Conservation (phyloP, 2,329 filamentous ascomycete genomes). For the Diaporthe amygdali region DNA sequence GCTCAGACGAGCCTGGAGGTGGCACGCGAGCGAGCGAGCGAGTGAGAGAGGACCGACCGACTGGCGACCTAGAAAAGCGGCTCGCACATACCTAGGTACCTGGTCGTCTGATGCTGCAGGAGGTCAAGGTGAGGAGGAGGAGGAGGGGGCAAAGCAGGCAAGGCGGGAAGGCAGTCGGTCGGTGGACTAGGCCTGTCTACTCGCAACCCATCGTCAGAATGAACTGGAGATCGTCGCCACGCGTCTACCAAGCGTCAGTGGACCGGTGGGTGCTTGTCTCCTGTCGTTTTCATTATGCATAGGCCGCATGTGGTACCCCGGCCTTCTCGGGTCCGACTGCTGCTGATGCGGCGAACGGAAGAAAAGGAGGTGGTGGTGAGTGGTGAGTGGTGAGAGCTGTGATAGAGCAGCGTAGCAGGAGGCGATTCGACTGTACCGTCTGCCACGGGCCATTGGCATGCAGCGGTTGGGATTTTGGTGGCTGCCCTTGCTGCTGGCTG, state of each 20-base stretch:
- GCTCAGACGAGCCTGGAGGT: background rate
- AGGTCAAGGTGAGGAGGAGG: background rate
- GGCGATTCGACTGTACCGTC: background rate
- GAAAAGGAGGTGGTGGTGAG: background rate
- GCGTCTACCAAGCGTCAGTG: slow-evolving; percentile 2
- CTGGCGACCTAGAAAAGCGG: background rate
- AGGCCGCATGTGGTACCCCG: background rate
- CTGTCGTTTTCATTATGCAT: slow-evolving; percentile 1
- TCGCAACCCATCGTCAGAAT: background rate
- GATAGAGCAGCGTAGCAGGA: background rate
- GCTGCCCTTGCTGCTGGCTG: background rate
- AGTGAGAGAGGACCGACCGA: no score
- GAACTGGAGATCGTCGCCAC: slow-evolving; percentile 10
- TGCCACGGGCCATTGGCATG: background rate
- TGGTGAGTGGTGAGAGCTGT: background rate
- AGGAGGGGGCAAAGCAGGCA: background rate
- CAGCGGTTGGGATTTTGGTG: background rate
- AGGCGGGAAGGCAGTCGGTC: background rate
- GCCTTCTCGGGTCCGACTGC: slow-evolving; percentile 10
- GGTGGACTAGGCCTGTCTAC: background rate
- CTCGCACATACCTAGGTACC: background rate
- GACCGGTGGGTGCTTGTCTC: background rate
- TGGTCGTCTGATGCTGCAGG: background rate
- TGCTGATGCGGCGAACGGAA: slow-evolving; percentile 3
- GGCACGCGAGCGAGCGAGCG: background rate